phyloP scores from a whole-genome alignment of 2,329 filamentous ascomycete genomes.

The Penicillium expansum region DNA sequence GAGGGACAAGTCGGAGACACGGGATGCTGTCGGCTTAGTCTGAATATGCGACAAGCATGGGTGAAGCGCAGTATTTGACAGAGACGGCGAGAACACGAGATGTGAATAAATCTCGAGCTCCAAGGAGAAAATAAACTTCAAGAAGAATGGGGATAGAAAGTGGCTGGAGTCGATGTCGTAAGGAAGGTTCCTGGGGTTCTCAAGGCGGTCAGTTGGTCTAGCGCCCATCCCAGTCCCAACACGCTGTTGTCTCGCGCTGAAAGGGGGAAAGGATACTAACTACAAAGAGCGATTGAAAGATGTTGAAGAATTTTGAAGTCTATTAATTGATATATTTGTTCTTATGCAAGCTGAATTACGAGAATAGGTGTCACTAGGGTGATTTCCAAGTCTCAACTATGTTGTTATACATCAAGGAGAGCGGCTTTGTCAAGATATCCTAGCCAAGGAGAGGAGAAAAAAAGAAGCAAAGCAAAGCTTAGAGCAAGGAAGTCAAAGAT shows the following conservation, averaged over 20 bases:
- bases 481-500: too few relatives aligned
- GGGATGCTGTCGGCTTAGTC: slow-evolving; percentile 24
- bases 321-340: background rate
- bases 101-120: slow-evolving; percentile 1
- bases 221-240: slow-evolving; percentile 13
- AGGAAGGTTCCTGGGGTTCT: slow-evolving; percentile 13
- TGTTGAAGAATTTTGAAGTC: too few relatives aligned
- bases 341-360: too few relatives aligned
- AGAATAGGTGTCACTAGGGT: background rate
- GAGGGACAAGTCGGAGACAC: slow-evolving; percentile 18
- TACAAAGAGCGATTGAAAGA: background rate
- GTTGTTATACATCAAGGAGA: background rate
- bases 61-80: slow-evolving; percentile 22
- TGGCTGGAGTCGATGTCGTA: slow-evolving; percentile 27
- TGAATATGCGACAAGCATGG: slow-evolving; percentile 30
- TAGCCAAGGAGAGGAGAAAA: background rate
- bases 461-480: background rate
- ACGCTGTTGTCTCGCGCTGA: background rate
- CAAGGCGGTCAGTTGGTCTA: slow-evolving; percentile 26
- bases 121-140: background rate
- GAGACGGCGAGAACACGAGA: slow-evolving; percentile 1
- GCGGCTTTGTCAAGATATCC: background rate
- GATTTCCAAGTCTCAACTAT: background rate
- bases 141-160: slow-evolving; percentile 17
- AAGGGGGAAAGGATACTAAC: background rate